Evolutionary conservation across 371 early-diverging fungal species (phyloP), one percentile per base, ranked within the genome.

Genomic region (Choanephora cucurbitarum): DNA sequence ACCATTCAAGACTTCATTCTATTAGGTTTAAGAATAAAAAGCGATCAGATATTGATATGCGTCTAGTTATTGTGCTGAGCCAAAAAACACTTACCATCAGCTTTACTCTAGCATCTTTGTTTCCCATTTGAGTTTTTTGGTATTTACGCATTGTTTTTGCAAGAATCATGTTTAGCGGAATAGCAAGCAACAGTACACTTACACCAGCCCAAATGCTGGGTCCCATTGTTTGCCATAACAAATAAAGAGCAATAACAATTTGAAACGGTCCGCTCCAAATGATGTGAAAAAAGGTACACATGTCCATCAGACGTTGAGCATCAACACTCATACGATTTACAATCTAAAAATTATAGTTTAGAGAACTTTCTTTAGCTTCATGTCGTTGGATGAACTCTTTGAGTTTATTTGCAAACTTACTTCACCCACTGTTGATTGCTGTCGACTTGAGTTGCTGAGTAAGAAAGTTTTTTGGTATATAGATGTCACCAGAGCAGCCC

Each of bases 271-370:
- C 89, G 52, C 88, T 85, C 92, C 91, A 91, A 21, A 53, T 50
- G 23, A 88, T 77, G 55, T 90, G 89, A 44, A 88, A 61, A 43
- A 87, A 89, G 7, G 76, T 77, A 58, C 74, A 75, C 33, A 87
- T 62, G 44, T 85, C 85, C 45, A 77, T 72, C 21, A 88, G 55
- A n/a, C 81, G 76, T 48, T 88, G 85, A 11, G 91, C 85, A 71
- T 95, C 94, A 15, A 92, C 91, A 57, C 87, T 84, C 92, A 91
- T 91, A 46, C 78, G 78, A 55, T 92, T 94, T 22, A 91, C 90
- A 55, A 93, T 91, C 56, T 86, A 57, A n/a, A n/a, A n/a, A n/a
- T n/a, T n/a, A n/a, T n/a, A n/a, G n/a, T n/a, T n/a, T n/a, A n/a
- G n/a, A n/a, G n/a, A n/a, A n/a, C n/a, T n/a, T 28, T 28, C 28